Evolutionary conservation across 2,329 filamentous ascomycete species (phyloP).

Genomic region (Fusarium praegraminearum): DNA sequence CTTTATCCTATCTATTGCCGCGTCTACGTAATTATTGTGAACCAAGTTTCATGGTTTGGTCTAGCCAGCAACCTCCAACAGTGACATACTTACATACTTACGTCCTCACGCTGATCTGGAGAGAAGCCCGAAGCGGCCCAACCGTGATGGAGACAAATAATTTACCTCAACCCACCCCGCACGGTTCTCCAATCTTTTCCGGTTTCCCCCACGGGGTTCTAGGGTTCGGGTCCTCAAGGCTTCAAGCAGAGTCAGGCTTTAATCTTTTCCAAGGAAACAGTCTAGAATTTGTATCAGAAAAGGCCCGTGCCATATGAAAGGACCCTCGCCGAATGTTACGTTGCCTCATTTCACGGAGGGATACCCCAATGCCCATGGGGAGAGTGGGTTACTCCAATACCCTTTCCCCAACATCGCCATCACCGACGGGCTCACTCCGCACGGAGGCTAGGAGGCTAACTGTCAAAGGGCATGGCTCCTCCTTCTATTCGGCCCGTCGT

Average conservation of each 20-base stretch:
- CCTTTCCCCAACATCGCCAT: conserved; percentile 8
- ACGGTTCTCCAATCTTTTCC: conserved; percentile 14
- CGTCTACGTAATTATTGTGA: neutral
- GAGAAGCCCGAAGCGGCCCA: conserved; percentile 14
- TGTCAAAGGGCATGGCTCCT: neutral
- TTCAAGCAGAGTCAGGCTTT: neutral
- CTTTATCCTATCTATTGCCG: neutral
- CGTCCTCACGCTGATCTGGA: neutral
- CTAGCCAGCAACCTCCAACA: neutral
- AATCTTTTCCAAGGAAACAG: neutral
- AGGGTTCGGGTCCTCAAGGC: neutral
- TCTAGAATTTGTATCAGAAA: neutral
- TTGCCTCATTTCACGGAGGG: conserved; percentile 3
- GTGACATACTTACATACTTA: neutral
- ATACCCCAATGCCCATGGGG: conserved; percentile 18
- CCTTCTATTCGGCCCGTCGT: conserved; percentile 19
- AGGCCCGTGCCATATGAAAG: neutral
- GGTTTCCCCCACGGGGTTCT: conserved; percentile 10
- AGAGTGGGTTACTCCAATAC: conserved; percentile 16
- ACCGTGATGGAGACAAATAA: neutral
- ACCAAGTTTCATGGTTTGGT: neutral
- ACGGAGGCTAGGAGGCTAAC: conserved; percentile 8
- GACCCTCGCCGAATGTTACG: conserved; percentile 1
- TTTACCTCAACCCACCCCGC: conserved; percentile 18
- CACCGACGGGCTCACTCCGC: conserved; percentile 1